Evolutionary conservation across 768 basidiomycete genomes (phyloP), one percentile per base, ranked within the genome.

Genomic region (Hericium alpestre): DNA sequence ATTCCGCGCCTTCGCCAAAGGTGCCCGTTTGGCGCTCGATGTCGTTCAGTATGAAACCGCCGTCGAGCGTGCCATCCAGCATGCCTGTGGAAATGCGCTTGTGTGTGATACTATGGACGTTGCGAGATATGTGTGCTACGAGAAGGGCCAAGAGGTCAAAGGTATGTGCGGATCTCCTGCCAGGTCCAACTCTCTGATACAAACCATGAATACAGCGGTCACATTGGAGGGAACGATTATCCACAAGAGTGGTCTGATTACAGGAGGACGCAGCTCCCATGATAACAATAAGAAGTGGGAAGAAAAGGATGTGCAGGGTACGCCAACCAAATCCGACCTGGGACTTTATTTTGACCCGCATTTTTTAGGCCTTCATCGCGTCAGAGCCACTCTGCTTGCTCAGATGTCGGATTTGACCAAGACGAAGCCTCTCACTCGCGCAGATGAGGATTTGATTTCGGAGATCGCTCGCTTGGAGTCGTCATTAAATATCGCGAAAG

Each of bases 21-120:
- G 82, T 10, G 80, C 82, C 0, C 72, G 82, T 9, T 71, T 84
- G 6, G 83, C 81, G 0, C 75, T 83, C 51, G 82, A 84, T 61
- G 77, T 82, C 32, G 79, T 84, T 56, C 70, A 79, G 57, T 82
- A 70, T 57, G 71, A 95, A 60, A 78, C 91, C 22, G 82, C 78
- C 4, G 86, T 96, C 6, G 94, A 97, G 69, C 78, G 93, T 41
- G 95, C 96, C 3, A 93, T 99, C 75, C 91, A 95, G 65, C 91
- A 94, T 69, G 95, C 92, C 0, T 98, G 95, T 68, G 93, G 94
- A 2, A 95, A 90, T 70, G 85, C 93, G 3, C 75, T 99, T 9
- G 89, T 99, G 1, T 99, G 96, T 66, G 96, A 99, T 67, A 85
- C 87, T 0, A 90, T 96, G 86, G 93, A 93, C 13, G 81, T 98